phyloP scores from a whole-genome alignment of 257 asterid genomes.

The Nicotiana obtusifolia region DNA sequence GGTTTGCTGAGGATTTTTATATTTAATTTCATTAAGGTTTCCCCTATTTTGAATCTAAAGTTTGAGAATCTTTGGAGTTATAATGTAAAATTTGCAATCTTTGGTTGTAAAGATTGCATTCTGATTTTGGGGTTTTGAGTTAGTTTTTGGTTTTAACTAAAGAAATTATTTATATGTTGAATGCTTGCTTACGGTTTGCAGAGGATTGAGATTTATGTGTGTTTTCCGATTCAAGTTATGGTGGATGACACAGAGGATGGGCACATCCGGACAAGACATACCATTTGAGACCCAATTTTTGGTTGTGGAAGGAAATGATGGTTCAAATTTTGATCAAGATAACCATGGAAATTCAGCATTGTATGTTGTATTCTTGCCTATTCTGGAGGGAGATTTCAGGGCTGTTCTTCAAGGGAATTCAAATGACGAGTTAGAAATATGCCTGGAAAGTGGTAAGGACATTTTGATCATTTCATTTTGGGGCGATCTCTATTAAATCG shows the following conservation, averaged over 20 bases:
- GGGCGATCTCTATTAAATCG: background rate
- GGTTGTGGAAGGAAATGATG: conserved; percentile 65
- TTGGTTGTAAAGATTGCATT: background rate
- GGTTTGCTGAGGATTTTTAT: background rate
- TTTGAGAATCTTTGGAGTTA: background rate
- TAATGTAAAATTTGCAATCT: background rate
- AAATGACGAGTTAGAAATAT: conserved; percentile 69
- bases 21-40: background rate
- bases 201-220: conserved; percentile 86
- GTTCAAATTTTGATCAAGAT: conserved; percentile 35
- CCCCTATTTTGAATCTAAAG: background rate
- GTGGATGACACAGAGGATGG: conserved; percentile 99
- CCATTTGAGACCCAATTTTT: conserved; percentile 88
- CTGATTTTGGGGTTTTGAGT: background rate
- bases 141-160: background rate
- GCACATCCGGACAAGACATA: conserved; percentile 60
- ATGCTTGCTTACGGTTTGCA: conserved; percentile 17
- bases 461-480: background rate
- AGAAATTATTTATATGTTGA: background rate
- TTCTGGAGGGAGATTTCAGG: conserved; percentile 88
- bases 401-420: conserved; percentile 90
- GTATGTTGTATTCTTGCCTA: conserved; percentile 75
- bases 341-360: conserved; percentile 34
- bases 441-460: conserved; percentile 79
- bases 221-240: conserved; percentile 89